A percentile compares a stretch with the other conserved stretches of the same genome.
phyloP scores from a whole-genome alignment of 75 land plant species.

The Isoetes taiwanensis region DNA sequence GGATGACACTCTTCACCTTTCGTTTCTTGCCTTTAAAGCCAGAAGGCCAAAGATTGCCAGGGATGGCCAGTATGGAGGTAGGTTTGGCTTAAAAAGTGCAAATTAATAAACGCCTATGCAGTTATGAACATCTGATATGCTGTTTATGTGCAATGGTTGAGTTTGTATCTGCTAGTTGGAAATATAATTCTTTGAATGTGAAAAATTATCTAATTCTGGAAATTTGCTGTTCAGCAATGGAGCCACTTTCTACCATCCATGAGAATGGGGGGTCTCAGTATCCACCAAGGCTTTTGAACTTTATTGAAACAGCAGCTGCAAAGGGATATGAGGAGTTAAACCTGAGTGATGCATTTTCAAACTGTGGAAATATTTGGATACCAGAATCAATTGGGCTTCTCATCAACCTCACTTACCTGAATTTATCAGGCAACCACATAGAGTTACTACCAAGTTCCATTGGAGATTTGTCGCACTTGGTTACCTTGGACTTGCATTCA shows the following conservation, averaged over 20 bases:
- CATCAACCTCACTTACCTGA: conserved; percentile 20
- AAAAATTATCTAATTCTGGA: neutral
- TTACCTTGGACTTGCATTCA: conserved; percentile 41
- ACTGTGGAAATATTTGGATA: conserved; percentile 16
- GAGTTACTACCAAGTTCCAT: conserved; percentile 37
- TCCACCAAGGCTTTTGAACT: neutral
- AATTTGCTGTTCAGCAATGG: neutral
- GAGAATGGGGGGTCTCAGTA: neutral
- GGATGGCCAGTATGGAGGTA: neutral
- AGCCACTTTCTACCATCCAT: neutral
- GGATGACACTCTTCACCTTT: no score
- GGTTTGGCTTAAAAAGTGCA: neutral
- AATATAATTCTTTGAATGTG: neutral
- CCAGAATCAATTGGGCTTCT: conserved; percentile 56
- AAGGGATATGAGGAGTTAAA: neutral
- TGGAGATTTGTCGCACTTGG: conserved; percentile 35
- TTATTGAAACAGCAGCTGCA: neutral
- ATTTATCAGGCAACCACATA: conserved; percentile 53
- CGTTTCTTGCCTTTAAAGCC: no score
- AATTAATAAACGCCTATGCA: neutral
- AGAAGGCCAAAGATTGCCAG: no score
- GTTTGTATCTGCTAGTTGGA: neutral
- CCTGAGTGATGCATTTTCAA: neutral
- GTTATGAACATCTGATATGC: no score
- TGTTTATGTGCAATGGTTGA: no score